Evolutionary conservation across 176 grass and related monocot genomes (phyloP), one percentile per base, ranked within the genome.

Genomic region (Carex scoparia): DNA sequence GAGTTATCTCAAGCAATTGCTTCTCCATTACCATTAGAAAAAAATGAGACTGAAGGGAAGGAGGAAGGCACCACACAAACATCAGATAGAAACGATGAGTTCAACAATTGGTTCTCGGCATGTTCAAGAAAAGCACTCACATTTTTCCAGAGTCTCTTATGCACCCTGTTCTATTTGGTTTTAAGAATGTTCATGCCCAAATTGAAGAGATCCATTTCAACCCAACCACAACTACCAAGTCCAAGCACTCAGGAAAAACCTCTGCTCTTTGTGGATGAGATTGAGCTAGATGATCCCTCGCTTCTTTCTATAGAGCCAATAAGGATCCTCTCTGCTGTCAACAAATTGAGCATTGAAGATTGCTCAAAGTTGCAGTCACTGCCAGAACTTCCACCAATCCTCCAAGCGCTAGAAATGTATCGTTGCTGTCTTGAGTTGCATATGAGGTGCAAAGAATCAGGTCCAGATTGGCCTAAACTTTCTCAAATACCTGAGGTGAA

Each of bases 401-500:
- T 38, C 7, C 4, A 80, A 80, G 28, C 19, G 10, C 44, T 80
- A 18, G 9, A 8, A 0, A 28, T 80, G 11, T 0, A 35, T 6
- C 2, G 14, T 1, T 31, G 23, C 16, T 7, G 10, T 61, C 13
- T 0, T 9, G 30, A 80, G 13, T 59, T 80, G 10, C 0, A 3
- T 4, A 61, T 1, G 23, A 80, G 77, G 54, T 80, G 55, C 30
- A 7, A 59, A 11, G 11, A 56, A 3, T 59, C 77, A 33, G 77
- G 77, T 12, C 27, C 13, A 61, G 77, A 80, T 80, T 80, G n/a
- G 46, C 53, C 31, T 61, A 61, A 80, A 80, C 10, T 80, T 32
- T 54, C 77, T 30, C 48, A 56, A 5, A 78, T 53, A 30, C 44
- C 4, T 42, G 0, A 5, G 38, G 4, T 42, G 0, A n/a, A n/a